A percentile compares a stretch with the other conserved stretches of the same genome.
phyloP scores from a whole-genome alignment of 1,139 yeast species.

The Pneumocystis carinii region DNA sequence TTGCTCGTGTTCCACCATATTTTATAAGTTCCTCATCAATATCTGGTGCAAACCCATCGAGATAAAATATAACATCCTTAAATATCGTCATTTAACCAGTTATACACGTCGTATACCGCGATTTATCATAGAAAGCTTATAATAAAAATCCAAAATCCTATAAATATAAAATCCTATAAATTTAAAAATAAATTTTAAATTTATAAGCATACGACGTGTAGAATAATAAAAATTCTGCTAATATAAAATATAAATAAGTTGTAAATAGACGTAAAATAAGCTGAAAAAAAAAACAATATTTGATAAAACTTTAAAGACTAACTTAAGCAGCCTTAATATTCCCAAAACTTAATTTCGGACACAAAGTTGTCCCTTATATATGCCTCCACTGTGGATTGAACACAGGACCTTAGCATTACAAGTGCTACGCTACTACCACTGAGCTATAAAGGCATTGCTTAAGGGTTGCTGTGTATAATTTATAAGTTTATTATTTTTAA shows the following conservation, averaged over 20 bases:
- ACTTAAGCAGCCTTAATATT: no score
- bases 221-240: no score
- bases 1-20: background rate
- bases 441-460: background rate
- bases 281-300: no score
- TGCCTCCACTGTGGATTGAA: slow-evolving; percentile 1
- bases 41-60: background rate
- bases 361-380: background rate
- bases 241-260: background rate
- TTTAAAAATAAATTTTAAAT: no score
- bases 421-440: slow-evolving; percentile 1
- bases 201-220: no score
- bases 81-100: background rate
- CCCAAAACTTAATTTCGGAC: no score
- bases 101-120: background rate
- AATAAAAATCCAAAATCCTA: no score
- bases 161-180: no score
- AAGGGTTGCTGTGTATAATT: no score
- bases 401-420: slow-evolving; percentile 1
- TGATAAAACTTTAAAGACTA: no score
- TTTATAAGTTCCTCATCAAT: background rate
- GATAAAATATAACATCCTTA: background rate
- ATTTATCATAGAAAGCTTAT: no score
- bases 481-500: no score
- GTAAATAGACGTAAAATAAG: background rate